These are phyloP conservation scores for Trypanosoma melophagium DNA, from an alignment of 208 protist species.

Conservation along the genomic window DNA sequence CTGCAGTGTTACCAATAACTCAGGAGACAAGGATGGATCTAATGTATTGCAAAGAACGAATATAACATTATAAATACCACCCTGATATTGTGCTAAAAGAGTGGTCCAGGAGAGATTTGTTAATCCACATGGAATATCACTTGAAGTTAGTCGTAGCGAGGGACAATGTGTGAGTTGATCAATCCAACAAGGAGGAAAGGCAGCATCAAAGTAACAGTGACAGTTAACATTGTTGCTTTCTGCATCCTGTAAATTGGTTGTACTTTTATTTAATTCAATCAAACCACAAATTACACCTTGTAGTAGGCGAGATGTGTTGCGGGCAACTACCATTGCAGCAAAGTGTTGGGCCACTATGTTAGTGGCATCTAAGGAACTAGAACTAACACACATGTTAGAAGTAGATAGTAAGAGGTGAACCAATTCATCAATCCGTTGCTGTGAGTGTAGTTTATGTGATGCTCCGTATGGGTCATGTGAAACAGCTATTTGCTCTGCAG, in stretches of 20 bases:
- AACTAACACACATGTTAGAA: background rate
- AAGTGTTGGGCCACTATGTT: conserved; percentile 18
- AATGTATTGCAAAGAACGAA: conserved; percentile 32
- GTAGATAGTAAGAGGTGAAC: conserved; percentile 32
- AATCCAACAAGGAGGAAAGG: conserved; percentile 30
- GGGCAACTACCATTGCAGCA: conserved; percentile 34
- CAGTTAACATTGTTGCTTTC: conserved; percentile 4
- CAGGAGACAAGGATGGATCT: conserved; percentile 7
- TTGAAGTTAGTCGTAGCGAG: conserved; percentile 17
- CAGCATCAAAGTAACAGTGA: conserved; percentile 21
- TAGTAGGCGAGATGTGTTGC: conserved; percentile 59
- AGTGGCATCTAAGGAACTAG: background rate
- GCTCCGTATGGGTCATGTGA: conserved; percentile 4
- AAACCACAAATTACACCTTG: conserved; percentile 54
- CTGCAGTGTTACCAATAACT: conserved; percentile 35
- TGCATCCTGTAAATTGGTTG: background rate
- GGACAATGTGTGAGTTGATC: conserved; percentile 27
- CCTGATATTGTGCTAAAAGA: conserved; percentile 55
- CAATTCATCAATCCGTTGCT: conserved; percentile 18
- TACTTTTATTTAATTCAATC: conserved; percentile 20
- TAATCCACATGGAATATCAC: conserved; percentile 35
- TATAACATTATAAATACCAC: conserved; percentile 60
- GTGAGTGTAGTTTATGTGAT: background rate
- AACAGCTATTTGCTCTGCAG: conserved; percentile 28
- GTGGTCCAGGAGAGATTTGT: conserved; percentile 51